Evolutionary conservation across 306 rosid genomes (phyloP).

Genomic region (Pachyrhizus erosus): DNA sequence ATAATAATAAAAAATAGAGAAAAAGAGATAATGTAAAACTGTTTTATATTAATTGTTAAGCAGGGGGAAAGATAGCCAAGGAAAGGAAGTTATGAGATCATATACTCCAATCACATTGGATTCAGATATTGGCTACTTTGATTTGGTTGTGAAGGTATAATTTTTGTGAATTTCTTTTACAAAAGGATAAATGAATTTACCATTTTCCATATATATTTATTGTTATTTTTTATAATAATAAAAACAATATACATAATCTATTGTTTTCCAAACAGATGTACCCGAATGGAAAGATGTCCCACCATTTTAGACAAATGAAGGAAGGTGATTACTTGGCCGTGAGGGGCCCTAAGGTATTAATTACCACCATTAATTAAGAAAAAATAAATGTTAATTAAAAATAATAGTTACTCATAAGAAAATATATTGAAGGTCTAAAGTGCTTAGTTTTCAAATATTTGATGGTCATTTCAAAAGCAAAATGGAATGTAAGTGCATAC

Average conservation of each 20-base stretch:
- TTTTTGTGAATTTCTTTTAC: background rate
- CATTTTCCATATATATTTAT: background rate
- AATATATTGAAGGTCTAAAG: background rate
- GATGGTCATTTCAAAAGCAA: background rate
- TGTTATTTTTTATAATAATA: background rate
- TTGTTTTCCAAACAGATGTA: constrained; percentile 61
- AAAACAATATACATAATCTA: background rate
- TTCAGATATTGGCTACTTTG: constrained; percentile 75
- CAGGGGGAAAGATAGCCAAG: constrained; percentile 71
- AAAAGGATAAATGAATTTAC: background rate
- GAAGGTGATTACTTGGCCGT: constrained; percentile 75
- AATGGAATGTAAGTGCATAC: background rate
- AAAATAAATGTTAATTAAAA: background rate
- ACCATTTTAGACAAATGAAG: constrained; percentile 72
- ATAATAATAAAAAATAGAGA: too few species aligned
- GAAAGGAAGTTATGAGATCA: constrained; percentile 67
- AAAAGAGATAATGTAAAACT: background rate
- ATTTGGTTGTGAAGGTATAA: constrained; percentile 73
- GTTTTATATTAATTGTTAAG: background rate
- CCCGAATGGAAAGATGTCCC: constrained; percentile 84
- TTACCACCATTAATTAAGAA: background rate
- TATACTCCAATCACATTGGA: constrained; percentile 88
- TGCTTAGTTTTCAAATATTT: background rate
- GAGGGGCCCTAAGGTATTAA: constrained; percentile 74
- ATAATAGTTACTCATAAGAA: background rate